These are phyloP conservation scores for Trichocladium antarcticum DNA, from an alignment of 495 filamentous ascomycete genomes.

Conservation along the genomic window DNA sequence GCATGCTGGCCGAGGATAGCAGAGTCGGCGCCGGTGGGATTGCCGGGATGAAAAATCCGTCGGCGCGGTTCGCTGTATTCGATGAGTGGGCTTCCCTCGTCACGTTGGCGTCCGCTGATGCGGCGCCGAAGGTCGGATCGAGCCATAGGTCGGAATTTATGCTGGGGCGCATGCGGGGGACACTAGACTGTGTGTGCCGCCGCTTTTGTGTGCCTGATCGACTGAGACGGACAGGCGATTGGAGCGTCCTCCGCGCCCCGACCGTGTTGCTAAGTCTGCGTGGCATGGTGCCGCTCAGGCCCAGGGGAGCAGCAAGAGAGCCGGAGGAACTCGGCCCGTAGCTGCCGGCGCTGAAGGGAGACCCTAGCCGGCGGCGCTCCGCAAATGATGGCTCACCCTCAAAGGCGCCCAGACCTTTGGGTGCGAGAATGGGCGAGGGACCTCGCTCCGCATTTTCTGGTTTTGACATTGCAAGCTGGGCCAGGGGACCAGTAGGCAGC, in stretches of 20 bases:
- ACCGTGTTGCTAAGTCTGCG: slow-evolving; percentile 35
- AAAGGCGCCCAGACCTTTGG: slow-evolving; percentile 7
- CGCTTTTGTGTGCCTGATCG: slow-evolving; percentile 39
- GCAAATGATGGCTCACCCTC: slow-evolving; percentile 23
- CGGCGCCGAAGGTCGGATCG: slow-evolving; percentile 10
- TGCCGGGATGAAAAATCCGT: slow-evolving; percentile 26
- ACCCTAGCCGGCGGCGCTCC: slow-evolving; percentile 43
- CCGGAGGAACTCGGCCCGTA: slow-evolving; percentile 42
- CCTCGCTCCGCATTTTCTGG: slow-evolving; percentile 16
- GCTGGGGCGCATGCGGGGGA: slow-evolving; percentile 31
- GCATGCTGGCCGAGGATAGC: slow-evolving; percentile 14
- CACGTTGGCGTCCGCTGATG: background rate
- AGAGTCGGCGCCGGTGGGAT: slow-evolving; percentile 15
- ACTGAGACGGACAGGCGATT: slow-evolving; percentile 38
- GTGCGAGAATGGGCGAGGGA: slow-evolving; percentile 1
- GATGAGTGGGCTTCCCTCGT: slow-evolving; percentile 22
- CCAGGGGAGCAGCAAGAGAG: slow-evolving; percentile 31
- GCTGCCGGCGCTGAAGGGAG: slow-evolving; percentile 47
- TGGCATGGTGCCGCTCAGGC: slow-evolving; percentile 23
- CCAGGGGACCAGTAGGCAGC: slow-evolving; percentile 60
- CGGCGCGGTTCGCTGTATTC: slow-evolving; percentile 9
- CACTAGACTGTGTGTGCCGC: slow-evolving; percentile 28
- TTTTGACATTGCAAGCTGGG: slow-evolving; percentile 40
- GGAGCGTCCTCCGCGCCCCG: slow-evolving; percentile 32
- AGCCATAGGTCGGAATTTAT: slow-evolving; percentile 29